Evolutionary conservation across 495 filamentous ascomycete genomes (phyloP).

Genomic region (Lophium mytilinum): DNA sequence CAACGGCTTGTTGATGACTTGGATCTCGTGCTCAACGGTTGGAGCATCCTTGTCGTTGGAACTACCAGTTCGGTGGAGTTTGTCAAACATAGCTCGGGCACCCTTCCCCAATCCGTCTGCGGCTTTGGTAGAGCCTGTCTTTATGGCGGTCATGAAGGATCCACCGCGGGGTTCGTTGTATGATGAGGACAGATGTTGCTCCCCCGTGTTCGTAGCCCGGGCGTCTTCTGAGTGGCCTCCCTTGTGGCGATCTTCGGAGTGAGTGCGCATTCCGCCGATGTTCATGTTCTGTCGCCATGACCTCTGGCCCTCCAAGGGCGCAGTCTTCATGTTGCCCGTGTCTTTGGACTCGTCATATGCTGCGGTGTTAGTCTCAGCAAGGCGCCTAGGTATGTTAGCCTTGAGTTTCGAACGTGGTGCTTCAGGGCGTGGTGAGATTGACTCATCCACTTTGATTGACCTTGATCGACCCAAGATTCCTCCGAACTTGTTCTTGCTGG

Average conservation of each 20-base stretch:
- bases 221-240: slow-evolving; percentile 26
- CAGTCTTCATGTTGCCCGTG: slow-evolving; percentile 39
- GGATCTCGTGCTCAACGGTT: slow-evolving; percentile 65
- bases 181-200: slow-evolving; percentile 45
- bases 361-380: slow-evolving; percentile 26
- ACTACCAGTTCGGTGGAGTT: slow-evolving; percentile 63
- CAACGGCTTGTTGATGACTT: slow-evolving; percentile 71
- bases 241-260: slow-evolving; percentile 55
- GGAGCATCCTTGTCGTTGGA: slow-evolving; percentile 55
- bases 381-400: slow-evolving; percentile 5
- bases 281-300: slow-evolving; percentile 57
- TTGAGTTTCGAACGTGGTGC: slow-evolving; percentile 7
- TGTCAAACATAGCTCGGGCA: slow-evolving; percentile 69
- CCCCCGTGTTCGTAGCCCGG: slow-evolving; percentile 44
- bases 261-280: slow-evolving; percentile 48
- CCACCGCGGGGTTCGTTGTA: slow-evolving; percentile 58
- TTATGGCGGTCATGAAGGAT: slow-evolving; percentile 37
- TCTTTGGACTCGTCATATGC: slow-evolving; percentile 33
- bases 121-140: slow-evolving; percentile 58
- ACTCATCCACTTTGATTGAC: slow-evolving; percentile 22
- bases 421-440: slow-evolving; percentile 1
- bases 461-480: slow-evolving; percentile 15
- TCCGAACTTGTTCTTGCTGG: slow-evolving; percentile 5
- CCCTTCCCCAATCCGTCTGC: slow-evolving; percentile 64
- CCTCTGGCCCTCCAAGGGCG: slow-evolving; percentile 56